Percentiles rank a stretch among this genome's conserved stretches.
Conservation (phyloP, 257 asterid species). For the Solanum peruvianum region DNA sequence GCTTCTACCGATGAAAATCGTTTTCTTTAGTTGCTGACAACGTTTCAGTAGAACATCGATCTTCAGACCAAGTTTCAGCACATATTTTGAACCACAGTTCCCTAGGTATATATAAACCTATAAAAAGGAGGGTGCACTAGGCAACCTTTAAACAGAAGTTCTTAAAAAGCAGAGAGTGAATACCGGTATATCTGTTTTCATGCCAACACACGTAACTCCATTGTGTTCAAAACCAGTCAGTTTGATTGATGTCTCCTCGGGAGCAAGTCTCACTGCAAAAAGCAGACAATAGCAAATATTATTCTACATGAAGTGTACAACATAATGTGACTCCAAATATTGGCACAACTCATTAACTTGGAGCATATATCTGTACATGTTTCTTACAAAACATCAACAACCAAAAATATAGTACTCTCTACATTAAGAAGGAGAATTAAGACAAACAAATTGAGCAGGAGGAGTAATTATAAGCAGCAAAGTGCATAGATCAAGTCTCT, state of each 20-base stretch:
- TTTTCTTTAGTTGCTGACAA: not conserved
- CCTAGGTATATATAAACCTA: not conserved
- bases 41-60: not conserved
- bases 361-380: not conserved
- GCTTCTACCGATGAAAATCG: not conserved
- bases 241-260: slow-evolving; percentile 63
- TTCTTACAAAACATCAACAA: not conserved
- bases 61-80: not conserved
- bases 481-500: not conserved
- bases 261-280: slow-evolving; percentile 91
- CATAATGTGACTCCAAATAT: not conserved
- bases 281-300: not conserved
- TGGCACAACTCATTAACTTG: not conserved
- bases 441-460: not conserved
- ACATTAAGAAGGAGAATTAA: not conserved
- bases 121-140: not conserved
- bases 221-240: slow-evolving; percentile 86
- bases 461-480: not conserved
- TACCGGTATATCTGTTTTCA: slow-evolving; percentile 94
- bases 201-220: slow-evolving; percentile 87
- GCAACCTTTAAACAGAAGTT: not conserved
- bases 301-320: not conserved
- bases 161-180: not conserved
- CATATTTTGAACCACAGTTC: not conserved
- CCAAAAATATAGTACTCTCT: not conserved